Base-by-base conservation (phyloP, 116 monocot genomes). In the Phalaenopsis hybrid region DNA sequence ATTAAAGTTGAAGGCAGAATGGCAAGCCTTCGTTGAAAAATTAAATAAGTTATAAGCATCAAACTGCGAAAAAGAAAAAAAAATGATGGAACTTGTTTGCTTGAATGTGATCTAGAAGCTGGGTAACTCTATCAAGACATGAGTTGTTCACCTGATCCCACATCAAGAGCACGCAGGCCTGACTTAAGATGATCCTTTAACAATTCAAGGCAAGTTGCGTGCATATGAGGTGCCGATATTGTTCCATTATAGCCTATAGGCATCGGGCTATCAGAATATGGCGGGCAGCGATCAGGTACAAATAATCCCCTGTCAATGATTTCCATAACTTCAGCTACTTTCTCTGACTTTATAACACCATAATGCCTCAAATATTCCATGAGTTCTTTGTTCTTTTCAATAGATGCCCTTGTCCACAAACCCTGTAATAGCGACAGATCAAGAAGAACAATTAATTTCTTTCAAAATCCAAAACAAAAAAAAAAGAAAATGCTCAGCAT, bases 191-290 rank as follows among this genome's bases (percentile, higher is more conserved):
- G 89, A 21, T 88, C 88, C 81, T 90, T 69, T 72, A 94, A 84
- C 44, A 94, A 70, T 57, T 94, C 92, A 50, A 94, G 80, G 75
- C 94, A 94, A 51, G 82, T 79, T 17, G 88, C 94, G 82, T 94
- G 94, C 94, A 94, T 94, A 79, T 91, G 88, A 74, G 91, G 94
- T 11, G 94, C 94, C 67, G 94, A 94, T 79, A 94, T 94, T 49
- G 93, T 91, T 58, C 88, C 93, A 86, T 91, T 93, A 74, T 89
- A 93, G 28, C 93, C 91, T 58, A 91, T 91, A 2, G 79, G 88
- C 89, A 91, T 85, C 9, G 91, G 91, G 44, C 89, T 93, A 58
- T 91, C 93, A 57, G 88, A 46, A 82, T 89, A 91, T 23, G 91
- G 77, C 44, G 91, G 80, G 31, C 33, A 80, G 18, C 84, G 86